Base-by-base conservation (phyloP, 2,329 filamentous ascomycete species). In the Teratosphaeria destructans region DNA sequence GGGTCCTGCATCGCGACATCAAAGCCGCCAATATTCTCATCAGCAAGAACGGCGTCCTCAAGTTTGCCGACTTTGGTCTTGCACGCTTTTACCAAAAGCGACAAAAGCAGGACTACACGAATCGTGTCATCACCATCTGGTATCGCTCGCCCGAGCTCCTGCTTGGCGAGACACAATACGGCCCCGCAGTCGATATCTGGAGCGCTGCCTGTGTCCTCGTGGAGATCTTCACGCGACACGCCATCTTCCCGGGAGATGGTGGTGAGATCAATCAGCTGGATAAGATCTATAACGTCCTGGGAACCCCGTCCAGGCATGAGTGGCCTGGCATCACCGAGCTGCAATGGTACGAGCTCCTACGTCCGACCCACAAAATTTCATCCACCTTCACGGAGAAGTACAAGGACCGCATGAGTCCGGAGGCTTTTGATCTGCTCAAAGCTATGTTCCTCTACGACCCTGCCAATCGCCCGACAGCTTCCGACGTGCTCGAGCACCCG, bases 71-170 rank as follows among this genome's bases (percentile, higher is more conserved):
- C 73, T 99, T 99, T 73, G 94, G 94, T 23, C 82, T 99, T 14
- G 94, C 94, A 12, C 87, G 95, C 43, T 99, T 99, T 75, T 99
- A 96, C 70, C 89, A 91, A 37, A 99, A 99, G 73, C 86, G 88
- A 56, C 86, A 88, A 62, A 89, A 94, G 72, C 82, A 95, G 54
- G 93, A 99, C 72, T 99, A 99, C 73, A 99, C 94, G 1, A 99
- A 99, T 71, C 88, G 94, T 39, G 95, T 99, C 67, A 96, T 99
- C 71, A 99, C 94, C 2, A 96, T 99, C 65, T 99, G 95, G 95
- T 96, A 96, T 73, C 85, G 92, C 3, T 89, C 90, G 0, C 91
- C 92, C 0, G 92, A 96, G 72, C 81, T 96, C n/a, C 78, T 96
- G 0, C 81, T 96, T 1, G 92, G 92, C 6, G 91, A 95, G 73